These are phyloP conservation scores for Nitzschia sp. DNA, from an alignment of 108 stramenopile species.

Conservation along the genomic window DNA sequence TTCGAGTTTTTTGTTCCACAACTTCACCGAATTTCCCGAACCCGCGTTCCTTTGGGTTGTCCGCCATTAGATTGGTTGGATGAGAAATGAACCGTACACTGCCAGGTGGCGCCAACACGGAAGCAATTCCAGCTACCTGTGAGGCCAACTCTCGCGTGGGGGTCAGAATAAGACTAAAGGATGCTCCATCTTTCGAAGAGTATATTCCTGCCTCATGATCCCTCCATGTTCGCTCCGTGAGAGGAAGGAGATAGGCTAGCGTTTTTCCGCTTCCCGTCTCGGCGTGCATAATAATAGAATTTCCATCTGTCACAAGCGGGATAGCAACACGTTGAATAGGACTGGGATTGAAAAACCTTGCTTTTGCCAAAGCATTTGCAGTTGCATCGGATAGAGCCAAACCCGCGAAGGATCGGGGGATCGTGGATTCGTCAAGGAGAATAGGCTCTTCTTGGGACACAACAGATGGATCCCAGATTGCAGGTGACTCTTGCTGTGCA, in stretches of 20 bases:
- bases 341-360: conserved; percentile 61
- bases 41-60: conserved; percentile 33
- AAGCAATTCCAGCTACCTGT: conserved; percentile 86
- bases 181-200: conserved; percentile 32
- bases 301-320: conserved; percentile 44
- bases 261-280: conserved; percentile 86
- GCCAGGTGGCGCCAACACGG: conserved; percentile 81
- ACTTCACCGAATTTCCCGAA: conserved; percentile 43
- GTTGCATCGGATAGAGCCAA: conserved; percentile 62
- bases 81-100: conserved; percentile 73
- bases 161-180: conserved; percentile 75
- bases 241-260: conserved; percentile 77
- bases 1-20: conserved; percentile 29
- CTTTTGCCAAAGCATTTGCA: conserved; percentile 51
- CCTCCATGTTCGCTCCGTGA: conserved; percentile 78
- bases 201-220: conserved; percentile 14
- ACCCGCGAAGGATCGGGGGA: conserved; percentile 55
- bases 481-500: conserved; percentile 8
- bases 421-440: background rate
- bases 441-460: conserved; percentile 3
- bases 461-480: conserved; percentile 3
- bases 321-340: conserved; percentile 76
- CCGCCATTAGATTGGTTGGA: conserved; percentile 70
- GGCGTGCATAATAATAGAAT: conserved; percentile 74
- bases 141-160: conserved; percentile 94